Evolutionary conservation across 345 rosid genomes (phyloP), one percentile per base, ranked within the genome.

Genomic region (Eutrema yunnanense): DNA sequence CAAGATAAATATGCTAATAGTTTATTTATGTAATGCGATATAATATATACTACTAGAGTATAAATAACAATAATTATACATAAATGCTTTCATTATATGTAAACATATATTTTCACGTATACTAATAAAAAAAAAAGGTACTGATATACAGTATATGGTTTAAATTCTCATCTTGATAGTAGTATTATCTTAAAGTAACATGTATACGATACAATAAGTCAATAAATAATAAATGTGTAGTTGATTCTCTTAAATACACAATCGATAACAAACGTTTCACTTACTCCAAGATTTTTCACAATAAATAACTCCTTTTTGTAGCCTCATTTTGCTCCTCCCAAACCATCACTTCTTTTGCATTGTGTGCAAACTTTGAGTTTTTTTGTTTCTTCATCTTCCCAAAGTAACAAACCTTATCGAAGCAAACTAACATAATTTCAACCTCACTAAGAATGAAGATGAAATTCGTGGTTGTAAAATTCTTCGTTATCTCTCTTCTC

Each of bases 401-500:
- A 19, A 34, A 59, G 55, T 44, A 60, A 48, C 65, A 72, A 52
- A 37, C 22, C 22, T 19, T 19, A 19, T 19, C 22, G 22, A 19
- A 19, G 22, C 22, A 19, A 19, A 19, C 22, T 19, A 19, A 19
- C 22, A 19, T 19, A 19, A 19, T 19, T 19, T 19, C 22, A 19
- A 19, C 50, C 46, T 37, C 16, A 29, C 16, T 11, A 63, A 56
- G 32, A 40, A 38, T 8, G 44, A 74, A 74, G 66, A 85, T 78
- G 92, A 86, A 82, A 77, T 42, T 37, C 3, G 46, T 38, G 0
- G 11, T 58, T 37, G 60, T 73, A 29, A 34, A 78, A 32, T 36
- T 82, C 40, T 43, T 80, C 27, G 52, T 87, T 7, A 55, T 80
- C 3, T 80, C 79, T 32, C 77, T 91, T 59, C 47, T 88, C 63